phyloP scores from a whole-genome alignment of 2,329 filamentous ascomycete species.

The Colletotrichum horii region DNA sequence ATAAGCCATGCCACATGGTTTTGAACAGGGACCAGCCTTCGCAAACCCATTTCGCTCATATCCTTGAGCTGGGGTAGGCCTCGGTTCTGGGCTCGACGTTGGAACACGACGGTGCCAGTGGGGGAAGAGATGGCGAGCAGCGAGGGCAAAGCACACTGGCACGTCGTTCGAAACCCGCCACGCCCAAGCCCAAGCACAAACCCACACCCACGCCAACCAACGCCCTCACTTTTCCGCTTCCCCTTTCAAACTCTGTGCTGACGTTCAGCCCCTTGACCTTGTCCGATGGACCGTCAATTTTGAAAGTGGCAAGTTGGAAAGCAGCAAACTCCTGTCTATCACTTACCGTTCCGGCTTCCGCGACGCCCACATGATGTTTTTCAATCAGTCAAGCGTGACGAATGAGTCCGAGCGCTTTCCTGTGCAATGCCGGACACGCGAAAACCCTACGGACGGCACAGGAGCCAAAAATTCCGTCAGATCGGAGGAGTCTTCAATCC shows the following conservation, averaged over 20 bases:
- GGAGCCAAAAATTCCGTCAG: background rate
- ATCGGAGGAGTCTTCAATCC: background rate
- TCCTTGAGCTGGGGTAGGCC: constrained; percentile 10
- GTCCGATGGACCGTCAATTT: constrained; percentile 16
- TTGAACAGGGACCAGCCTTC: constrained; percentile 10
- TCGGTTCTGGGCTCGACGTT: constrained; percentile 5
- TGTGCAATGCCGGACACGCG: background rate
- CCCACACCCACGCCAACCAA: constrained; percentile 3
- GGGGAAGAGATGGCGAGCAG: background rate
- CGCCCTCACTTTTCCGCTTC: background rate
- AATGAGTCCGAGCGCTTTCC: constrained; percentile 8
- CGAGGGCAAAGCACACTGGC: background rate
- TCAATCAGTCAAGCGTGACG: background rate
- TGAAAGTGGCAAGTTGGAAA: constrained; percentile 12
- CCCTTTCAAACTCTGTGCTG: constrained; percentile 4
- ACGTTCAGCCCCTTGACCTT: constrained; percentile 16
- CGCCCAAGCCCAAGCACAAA: constrained; percentile 4
- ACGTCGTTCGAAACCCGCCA: constrained; percentile 8
- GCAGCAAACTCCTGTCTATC: constrained; percentile 8
- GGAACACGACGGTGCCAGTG: background rate
- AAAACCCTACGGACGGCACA: background rate
- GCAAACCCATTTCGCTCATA: background rate
- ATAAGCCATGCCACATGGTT: constrained; percentile 20
- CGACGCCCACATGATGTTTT: background rate
- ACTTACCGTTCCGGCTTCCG: constrained; percentile 17